Conservation (phyloP, 345 rosid genomes). For the Erysimum cheiranthoides region DNA sequence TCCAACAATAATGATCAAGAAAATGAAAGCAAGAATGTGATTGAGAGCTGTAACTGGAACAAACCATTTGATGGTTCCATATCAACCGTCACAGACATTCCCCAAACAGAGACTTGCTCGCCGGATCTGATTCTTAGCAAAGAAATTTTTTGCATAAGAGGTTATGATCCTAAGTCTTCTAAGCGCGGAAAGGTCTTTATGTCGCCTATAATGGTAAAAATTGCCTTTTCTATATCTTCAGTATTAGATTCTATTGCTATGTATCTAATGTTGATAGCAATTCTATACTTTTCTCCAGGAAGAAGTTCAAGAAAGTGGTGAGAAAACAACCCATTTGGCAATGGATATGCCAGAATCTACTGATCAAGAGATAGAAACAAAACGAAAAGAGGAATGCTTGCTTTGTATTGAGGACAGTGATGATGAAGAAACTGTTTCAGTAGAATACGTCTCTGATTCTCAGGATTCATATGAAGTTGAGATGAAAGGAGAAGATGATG, state of each 20-base stretch:
- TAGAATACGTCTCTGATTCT: constrained; percentile 38
- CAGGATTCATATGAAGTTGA: constrained; percentile 34
- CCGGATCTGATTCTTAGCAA: constrained; percentile 50
- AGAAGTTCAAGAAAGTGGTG: constrained; percentile 55
- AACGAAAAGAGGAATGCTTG: constrained; percentile 19
- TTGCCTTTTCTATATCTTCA: constrained; percentile 10
- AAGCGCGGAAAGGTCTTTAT: constrained; percentile 39
- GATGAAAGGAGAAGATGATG: constrained; percentile 18
- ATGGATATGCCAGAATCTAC: constrained; percentile 34
- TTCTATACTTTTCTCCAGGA: constrained; percentile 50
- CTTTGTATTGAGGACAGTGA: constrained; percentile 42
- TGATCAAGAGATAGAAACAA: constrained; percentile 16
- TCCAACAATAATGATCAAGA: constrained; percentile 50
- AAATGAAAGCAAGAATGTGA: constrained; percentile 44
- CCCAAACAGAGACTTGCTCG: constrained; percentile 45
- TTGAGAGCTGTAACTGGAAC: constrained; percentile 46
- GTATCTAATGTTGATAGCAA: not conserved
- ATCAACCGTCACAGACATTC: constrained; percentile 31
- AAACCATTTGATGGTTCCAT: constrained; percentile 45
- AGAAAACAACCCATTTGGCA: constrained; percentile 41
- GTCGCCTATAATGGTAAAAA: constrained; percentile 60
- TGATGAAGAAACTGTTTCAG: constrained; percentile 37
- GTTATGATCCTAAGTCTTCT: constrained; percentile 37
- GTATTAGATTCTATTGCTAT: not conserved
- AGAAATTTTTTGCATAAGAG: constrained; percentile 39